Evolutionary conservation across 2,329 filamentous ascomycete genomes (phyloP).

Genomic region (Curvularia sp.): DNA sequence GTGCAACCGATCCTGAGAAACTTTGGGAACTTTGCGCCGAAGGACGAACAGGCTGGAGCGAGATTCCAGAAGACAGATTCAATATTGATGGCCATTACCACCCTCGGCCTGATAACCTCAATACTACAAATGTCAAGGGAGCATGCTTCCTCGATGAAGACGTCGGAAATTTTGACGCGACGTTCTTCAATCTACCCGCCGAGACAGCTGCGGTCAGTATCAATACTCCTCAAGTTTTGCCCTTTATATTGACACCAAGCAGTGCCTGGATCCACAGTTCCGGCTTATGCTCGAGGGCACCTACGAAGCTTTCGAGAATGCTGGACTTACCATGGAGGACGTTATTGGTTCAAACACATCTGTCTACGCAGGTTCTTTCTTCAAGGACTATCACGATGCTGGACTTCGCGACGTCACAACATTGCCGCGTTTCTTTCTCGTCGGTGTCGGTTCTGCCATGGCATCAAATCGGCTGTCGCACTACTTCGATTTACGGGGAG

Average conservation of each 20-base stretch:
- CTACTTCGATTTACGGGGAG: constrained; percentile 25
- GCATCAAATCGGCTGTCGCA: constrained; percentile 21
- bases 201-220: constrained; percentile 24
- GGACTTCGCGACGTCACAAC: constrained; percentile 12
- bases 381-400: constrained; percentile 12
- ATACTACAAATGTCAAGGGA: neutral
- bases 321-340: constrained; percentile 19
- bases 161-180: constrained; percentile 44
- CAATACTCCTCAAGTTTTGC: neutral
- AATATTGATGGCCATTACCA: constrained; percentile 26
- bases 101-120: neutral
- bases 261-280: constrained; percentile 33
- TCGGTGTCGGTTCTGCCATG: constrained; percentile 4
- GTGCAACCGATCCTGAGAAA: constrained; percentile 35
- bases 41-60: constrained; percentile 39
- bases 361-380: constrained; percentile 18
- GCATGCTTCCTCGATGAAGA: constrained; percentile 34
- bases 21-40: constrained; percentile 47
- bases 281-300: constrained; percentile 34
- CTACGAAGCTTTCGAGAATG: constrained; percentile 51
- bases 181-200: constrained; percentile 34
- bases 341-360: constrained; percentile 28
- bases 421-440: neutral
- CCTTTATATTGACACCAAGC: neutral
- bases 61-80: constrained; percentile 33